Evolutionary conservation across 768 basidiomycete genomes (phyloP).

Genomic region (Suillus plorans): DNA sequence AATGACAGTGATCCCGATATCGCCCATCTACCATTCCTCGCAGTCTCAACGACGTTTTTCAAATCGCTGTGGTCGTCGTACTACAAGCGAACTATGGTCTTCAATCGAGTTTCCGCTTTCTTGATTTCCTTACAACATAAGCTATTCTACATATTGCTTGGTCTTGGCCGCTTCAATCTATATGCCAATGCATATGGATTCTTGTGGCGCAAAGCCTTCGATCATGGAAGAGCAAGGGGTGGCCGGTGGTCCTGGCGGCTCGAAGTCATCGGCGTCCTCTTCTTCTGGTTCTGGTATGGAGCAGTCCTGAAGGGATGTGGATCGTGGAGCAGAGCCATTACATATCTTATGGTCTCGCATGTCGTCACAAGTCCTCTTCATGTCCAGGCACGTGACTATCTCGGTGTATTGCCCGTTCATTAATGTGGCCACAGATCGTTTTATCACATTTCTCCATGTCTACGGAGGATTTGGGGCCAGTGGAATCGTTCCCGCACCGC

Average conservation of each 20-base stretch:
- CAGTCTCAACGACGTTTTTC: conserved; percentile 87
- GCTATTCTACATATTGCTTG: conserved; percentile 89
- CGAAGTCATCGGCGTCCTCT: conserved; percentile 72
- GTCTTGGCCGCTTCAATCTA: conserved; percentile 92
- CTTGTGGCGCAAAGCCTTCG: conserved; percentile 64
- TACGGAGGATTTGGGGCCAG: conserved; percentile 85
- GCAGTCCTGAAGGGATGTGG: conserved; percentile 69
- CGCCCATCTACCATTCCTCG: conserved; percentile 90
- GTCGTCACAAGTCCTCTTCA: conserved; percentile 88
- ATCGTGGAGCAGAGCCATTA: conserved; percentile 64
- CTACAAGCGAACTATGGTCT: conserved; percentile 82
- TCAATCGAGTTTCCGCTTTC: conserved; percentile 66
- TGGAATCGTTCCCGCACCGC: conserved; percentile 89
- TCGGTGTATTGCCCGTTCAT: background rate
- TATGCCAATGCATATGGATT: conserved; percentile 84
- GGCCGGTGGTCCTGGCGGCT: conserved; percentile 77
- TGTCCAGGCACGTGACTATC: conserved; percentile 67
- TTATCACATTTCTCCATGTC: conserved; percentile 98
- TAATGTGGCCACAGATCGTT: conserved; percentile 61
- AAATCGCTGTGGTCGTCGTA: conserved; percentile 89
- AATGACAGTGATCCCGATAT: conserved; percentile 74
- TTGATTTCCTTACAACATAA: conserved; percentile 84
- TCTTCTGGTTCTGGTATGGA: conserved; percentile 91
- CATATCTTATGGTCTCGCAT: conserved; percentile 84
- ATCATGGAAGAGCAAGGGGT: conserved; percentile 62